phyloP scores from a whole-genome alignment of 345 rosid species.

The Microcos paniculata region DNA sequence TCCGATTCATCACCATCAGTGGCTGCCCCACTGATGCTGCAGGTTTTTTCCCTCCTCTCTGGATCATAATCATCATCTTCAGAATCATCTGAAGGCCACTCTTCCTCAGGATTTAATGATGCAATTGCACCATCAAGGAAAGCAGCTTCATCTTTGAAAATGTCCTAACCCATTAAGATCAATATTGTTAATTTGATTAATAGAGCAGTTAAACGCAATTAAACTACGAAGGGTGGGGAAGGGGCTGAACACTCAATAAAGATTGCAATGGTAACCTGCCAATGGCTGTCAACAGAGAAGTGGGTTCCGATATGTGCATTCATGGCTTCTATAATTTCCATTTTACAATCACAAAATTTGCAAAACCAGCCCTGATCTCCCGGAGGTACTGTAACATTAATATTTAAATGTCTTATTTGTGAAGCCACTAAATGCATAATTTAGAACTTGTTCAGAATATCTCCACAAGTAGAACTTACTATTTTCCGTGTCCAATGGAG shows the following conservation, averaged over 20 bases:
- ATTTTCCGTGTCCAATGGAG: slow-evolving; percentile 82
- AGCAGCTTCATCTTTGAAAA: slow-evolving; percentile 82
- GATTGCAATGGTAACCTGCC: slow-evolving; percentile 62
- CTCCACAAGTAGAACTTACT: slow-evolving; percentile 46
- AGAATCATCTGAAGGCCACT: slow-evolving; percentile 99
- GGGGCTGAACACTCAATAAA: slow-evolving; percentile 1
- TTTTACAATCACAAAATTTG: slow-evolving; percentile 83
- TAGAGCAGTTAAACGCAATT: slow-evolving; percentile 8
- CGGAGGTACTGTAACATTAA: slow-evolving; percentile 76
- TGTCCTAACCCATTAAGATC: slow-evolving; percentile 52
- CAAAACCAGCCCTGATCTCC: slow-evolving; percentile 99
- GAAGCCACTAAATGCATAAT: slow-evolving; percentile 11
- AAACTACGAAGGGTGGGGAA: background rate
- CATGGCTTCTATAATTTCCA: slow-evolving; percentile 83
- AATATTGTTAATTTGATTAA: slow-evolving; percentile 16
- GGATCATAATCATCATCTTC: slow-evolving; percentile 92
- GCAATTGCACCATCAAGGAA: slow-evolving; percentile 50
- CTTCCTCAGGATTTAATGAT: slow-evolving; percentile 57
- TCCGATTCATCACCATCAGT: slow-evolving; percentile 47
- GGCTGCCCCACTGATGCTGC: slow-evolving; percentile 45
- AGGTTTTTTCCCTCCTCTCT: slow-evolving; percentile 48
- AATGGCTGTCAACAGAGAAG: slow-evolving; percentile 59
- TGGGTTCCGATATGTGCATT: slow-evolving; percentile 92
- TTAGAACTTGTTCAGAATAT: background rate
- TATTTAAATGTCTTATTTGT: slow-evolving; percentile 27